Base-by-base conservation (phyloP, 2,329 filamentous ascomycete genomes). In the Elsinoe fawcettii region DNA sequence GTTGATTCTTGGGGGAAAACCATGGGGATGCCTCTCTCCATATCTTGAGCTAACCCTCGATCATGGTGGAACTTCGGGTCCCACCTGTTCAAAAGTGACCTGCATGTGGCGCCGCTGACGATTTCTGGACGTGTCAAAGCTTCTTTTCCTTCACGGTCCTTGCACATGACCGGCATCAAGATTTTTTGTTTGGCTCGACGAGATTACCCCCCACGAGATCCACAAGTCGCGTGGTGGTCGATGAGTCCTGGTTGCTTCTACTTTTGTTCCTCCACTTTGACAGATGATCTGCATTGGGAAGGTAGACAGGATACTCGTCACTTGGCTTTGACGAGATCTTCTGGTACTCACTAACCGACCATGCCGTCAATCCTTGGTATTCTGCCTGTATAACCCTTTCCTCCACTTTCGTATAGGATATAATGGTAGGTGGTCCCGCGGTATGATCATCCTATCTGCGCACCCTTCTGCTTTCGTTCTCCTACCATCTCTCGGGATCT, bases 281-380 rank as follows among this genome's bases (percentile, higher is more conserved):
- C 49, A 39, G 49, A 46, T 37, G 46, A 51, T 53, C 49, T 53
- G 49, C 49, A 37, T 53, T 39, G 49, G 49, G 49, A 53, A 53
- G 49, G 49, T 53, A 53, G 12, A 23, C 7, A 20, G n/a, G 12
- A 18, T 32, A 18, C 27, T 25, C 12, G n/a, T 14, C 25, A 32
- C 46, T 51, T 34, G 46, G 46, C 46, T 32, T 8, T 20, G 1
- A 14, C 7, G n/a, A 6, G 16, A 18, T 32, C 23, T 18, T 32
- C 46, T 51, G 49, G 49, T 53, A 20, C 32, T n/a, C 49, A 53
- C 32, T 39, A 34, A 36, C 32, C 49, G 49, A 36, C 30, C 18
- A 53, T 53, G 30, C 30, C 49, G 49, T 53, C 49, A 23, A 37
- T 34, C 30, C 49, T 53, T 25, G 25, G 20, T 34, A 37, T 37